phyloP scores from a whole-genome alignment of 176 grass and related monocot genomes.

The Coix lacrymajobi region DNA sequence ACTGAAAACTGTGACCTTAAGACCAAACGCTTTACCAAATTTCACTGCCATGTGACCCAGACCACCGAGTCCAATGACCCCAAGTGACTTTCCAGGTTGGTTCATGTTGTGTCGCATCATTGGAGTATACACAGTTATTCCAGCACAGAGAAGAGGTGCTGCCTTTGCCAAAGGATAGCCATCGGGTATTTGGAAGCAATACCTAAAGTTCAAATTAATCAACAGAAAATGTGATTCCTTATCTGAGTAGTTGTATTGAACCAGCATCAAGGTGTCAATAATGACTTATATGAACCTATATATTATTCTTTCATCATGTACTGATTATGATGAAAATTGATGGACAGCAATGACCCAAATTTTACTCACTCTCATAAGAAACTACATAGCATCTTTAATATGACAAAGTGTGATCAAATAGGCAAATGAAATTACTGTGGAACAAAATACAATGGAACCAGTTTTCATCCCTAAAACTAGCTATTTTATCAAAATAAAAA shows the following conservation, averaged over 20 bases:
- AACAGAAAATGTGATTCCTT: not conserved
- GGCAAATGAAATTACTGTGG: not conserved
- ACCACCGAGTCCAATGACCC: conserved; percentile 69
- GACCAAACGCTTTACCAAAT: conserved; percentile 75
- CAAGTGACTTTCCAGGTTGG: conserved; percentile 72
- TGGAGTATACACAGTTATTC: conserved; percentile 72
- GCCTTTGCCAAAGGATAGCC: conserved; percentile 61
- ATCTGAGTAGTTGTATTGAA: not conserved
- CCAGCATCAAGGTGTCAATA: not conserved
- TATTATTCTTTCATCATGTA: not conserved
- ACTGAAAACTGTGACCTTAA: conserved; percentile 70
- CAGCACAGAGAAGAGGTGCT: conserved; percentile 71
- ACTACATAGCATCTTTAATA: not conserved
- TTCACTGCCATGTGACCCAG: conserved; percentile 84
- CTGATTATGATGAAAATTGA: not conserved
- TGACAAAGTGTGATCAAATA: not conserved
- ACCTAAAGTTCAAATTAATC: conserved; percentile 28
- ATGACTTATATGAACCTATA: not conserved
- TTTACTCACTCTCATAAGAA: not conserved
- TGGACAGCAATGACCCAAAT: no score
- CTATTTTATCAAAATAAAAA: not conserved
- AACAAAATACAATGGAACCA: not conserved
- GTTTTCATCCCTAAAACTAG: not conserved
- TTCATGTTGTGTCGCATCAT: conserved; percentile 86
- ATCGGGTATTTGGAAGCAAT: conserved; percentile 75